These are phyloP conservation scores for Stephanodiscus minutulus DNA, from an alignment of 108 stramenopile genomes.

Conservation along the genomic window DNA sequence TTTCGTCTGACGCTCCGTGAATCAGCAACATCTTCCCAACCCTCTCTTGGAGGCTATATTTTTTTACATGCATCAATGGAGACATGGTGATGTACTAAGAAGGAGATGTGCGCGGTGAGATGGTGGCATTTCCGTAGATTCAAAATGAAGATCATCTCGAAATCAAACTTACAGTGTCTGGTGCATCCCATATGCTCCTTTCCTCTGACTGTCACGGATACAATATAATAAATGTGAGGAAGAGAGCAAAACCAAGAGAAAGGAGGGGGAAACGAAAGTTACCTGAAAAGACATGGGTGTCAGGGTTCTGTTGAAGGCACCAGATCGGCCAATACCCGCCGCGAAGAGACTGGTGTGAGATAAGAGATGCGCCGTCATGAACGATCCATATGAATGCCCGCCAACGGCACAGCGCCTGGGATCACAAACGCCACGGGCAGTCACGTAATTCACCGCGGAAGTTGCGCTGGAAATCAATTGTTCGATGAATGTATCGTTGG, in stretches of 20 bases:
- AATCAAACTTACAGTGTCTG: too few relatives aligned
- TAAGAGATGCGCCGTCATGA: constrained; percentile 58
- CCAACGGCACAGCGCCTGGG: constrained; percentile 56
- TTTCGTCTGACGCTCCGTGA: constrained; percentile 58
- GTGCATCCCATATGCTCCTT: constrained; percentile 54
- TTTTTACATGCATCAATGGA: constrained; percentile 59
- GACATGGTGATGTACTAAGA: constrained; percentile 52
- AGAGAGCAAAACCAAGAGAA: not conserved
- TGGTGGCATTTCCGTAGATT: too few relatives aligned
- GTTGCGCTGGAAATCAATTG: constrained; percentile 54
- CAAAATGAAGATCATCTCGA: too few relatives aligned
- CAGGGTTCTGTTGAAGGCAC: constrained; percentile 40
- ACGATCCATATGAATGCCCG: constrained; percentile 56
- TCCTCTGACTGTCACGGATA: constrained; percentile 45
- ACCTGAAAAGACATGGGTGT: constrained; percentile 46
- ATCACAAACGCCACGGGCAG: constrained; percentile 49
- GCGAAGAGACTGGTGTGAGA: constrained; percentile 55
- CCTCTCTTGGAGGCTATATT: constrained; percentile 44
- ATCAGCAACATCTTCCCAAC: constrained; percentile 50
- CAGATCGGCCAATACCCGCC: constrained; percentile 41
- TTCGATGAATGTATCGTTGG: constrained; percentile 58
- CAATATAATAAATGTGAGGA: not conserved
- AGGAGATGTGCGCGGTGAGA: too few relatives aligned
- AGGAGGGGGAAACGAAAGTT: not conserved
- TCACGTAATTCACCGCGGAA: constrained; percentile 50